These are phyloP conservation scores for Sugiyamaella paludigena DNA, from an alignment of 1,139 yeast genomes.

Conservation along the genomic window DNA sequence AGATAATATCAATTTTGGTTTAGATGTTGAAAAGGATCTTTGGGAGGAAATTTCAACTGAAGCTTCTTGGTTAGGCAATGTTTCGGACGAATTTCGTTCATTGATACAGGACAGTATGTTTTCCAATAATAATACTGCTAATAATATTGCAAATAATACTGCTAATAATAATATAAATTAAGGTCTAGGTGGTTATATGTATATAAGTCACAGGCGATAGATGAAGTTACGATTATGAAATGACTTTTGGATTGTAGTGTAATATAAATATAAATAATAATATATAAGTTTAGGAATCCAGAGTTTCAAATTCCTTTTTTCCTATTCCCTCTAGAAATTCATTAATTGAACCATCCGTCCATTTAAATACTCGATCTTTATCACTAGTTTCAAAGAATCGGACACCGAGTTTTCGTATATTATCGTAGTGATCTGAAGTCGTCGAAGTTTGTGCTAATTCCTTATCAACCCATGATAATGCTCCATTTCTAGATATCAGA, in stretches of 20 bases:
- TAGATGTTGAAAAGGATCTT: slow-evolving; percentile 22
- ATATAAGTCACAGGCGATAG: no score
- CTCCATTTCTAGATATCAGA: slow-evolving; percentile 62
- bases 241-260: background rate
- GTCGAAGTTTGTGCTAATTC: slow-evolving; percentile 39
- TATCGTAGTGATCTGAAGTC: background rate
- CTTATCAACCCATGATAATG: slow-evolving; percentile 64
- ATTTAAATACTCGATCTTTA: slow-evolving; percentile 18
- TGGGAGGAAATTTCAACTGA: slow-evolving; percentile 30
- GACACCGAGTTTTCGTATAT: slow-evolving; percentile 27
- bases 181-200: no score
- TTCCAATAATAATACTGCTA: background rate
- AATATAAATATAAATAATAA: slow-evolving; percentile 8
- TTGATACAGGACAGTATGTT: slow-evolving; percentile 18
- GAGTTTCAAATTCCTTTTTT: background rate
- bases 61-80: slow-evolving; percentile 27
- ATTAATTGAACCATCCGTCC: slow-evolving; percentile 22
- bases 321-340: slow-evolving; percentile 10
- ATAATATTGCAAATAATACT: background rate
- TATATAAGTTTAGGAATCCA: background rate
- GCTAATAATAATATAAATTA: background rate
- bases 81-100: slow-evolving; percentile 25
- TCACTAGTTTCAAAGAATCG: slow-evolving; percentile 53
- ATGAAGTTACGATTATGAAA: no score
- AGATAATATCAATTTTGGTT: slow-evolving; percentile 16